Evolutionary conservation across 805 yeast genomes (phyloP).

Genomic region (Ogataea kodamae): DNA sequence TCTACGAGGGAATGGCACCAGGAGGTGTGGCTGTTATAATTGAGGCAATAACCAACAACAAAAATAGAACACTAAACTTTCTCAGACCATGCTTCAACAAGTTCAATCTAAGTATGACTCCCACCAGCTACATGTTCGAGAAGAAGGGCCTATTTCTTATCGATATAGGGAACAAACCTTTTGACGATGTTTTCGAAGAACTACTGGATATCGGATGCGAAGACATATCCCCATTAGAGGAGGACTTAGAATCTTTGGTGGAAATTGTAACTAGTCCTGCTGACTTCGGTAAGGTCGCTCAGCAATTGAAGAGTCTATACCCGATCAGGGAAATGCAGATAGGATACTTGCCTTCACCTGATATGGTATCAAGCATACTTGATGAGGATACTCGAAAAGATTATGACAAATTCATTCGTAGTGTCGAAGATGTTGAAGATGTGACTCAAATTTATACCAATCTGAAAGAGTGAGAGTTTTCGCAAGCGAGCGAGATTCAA

Average conservation of each 20-base stretch:
- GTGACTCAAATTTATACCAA: conserved; percentile 78
- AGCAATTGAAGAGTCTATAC: conserved; percentile 52
- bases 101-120: conserved; percentile 60
- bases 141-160: conserved; percentile 70
- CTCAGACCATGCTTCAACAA: conserved; percentile 75
- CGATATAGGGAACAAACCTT: conserved; percentile 33
- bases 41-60: conserved; percentile 87
- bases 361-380: conserved; percentile 51
- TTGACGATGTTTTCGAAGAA: conserved; percentile 71
- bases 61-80: conserved; percentile 71
- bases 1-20: conserved; percentile 90
- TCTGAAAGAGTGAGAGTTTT: conserved; percentile 38
- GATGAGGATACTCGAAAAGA: conserved; percentile 49
- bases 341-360: conserved; percentile 61
- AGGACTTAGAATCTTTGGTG: conserved; percentile 28
- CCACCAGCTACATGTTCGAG: conserved; percentile 75
- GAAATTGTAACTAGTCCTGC: conserved; percentile 62
- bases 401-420: conserved; percentile 53
- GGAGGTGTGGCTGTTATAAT: conserved; percentile 85
- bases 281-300: conserved; percentile 60
- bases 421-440: conserved; percentile 78
- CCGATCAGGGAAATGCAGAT: conserved; percentile 69
- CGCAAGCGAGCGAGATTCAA: too few relatives aligned
- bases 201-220: conserved; percentile 78
- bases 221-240: conserved; percentile 46